Conservation (phyloP, 139 green algal species). For the Coelastrella sp. region DNA sequence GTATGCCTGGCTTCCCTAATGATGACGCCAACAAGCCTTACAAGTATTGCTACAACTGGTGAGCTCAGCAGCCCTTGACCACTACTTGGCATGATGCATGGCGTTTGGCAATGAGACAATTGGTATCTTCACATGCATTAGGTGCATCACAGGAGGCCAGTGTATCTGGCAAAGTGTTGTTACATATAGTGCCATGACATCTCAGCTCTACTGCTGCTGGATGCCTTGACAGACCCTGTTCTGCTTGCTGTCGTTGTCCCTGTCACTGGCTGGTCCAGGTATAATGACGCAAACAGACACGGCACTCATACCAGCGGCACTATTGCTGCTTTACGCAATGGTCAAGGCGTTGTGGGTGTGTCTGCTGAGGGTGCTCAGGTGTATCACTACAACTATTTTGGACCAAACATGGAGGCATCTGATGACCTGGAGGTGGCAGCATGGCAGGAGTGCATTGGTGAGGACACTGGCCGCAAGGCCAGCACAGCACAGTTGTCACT, state of each 20-base stretch:
- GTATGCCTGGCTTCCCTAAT: not conserved
- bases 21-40: not conserved
- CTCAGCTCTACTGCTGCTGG: too few species aligned
- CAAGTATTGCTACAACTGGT: constrained; percentile 13
- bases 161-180: too few species aligned
- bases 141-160: too few species aligned
- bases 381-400: constrained; percentile 32
- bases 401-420: constrained; percentile 26
- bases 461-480: not conserved
- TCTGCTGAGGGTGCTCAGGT: constrained; percentile 30
- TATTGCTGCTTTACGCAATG: constrained; percentile 10
- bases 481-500: not conserved
- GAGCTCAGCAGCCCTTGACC: not conserved
- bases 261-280: not conserved
- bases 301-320: constrained; percentile 31
- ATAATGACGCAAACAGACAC: not conserved
- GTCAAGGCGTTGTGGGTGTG: constrained; percentile 23
- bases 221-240: too few species aligned
- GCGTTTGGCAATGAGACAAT: too few species aligned
- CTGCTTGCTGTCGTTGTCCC: too few species aligned
- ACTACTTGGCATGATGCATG: too few species aligned
- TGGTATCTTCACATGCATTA: too few species aligned
- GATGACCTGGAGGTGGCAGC: constrained; percentile 29
- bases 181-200: too few species aligned
- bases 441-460: constrained; percentile 23